A percentile compares a stretch with the other conserved stretches of the same genome.
phyloP scores from a whole-genome alignment of 768 basidiomycete species.

The Lactifluus piperatus region DNA sequence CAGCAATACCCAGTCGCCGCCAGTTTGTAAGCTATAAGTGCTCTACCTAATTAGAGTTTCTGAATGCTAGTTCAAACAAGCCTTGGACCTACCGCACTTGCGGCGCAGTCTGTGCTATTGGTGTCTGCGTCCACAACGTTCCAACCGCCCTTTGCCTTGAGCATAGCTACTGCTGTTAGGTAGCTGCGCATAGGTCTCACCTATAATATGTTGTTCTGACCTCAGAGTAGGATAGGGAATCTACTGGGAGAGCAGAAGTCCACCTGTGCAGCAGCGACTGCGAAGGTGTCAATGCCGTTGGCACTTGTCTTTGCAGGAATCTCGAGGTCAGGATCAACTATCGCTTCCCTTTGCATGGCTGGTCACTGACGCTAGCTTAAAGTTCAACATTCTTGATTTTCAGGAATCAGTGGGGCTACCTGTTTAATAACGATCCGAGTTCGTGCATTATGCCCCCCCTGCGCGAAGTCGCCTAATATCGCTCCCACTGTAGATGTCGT shows the following conservation, averaged over 20 bases:
- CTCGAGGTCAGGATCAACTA: slow-evolving; percentile 41
- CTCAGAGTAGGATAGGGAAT: slow-evolving; percentile 63
- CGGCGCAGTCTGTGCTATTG: slow-evolving; percentile 81
- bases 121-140: slow-evolving; percentile 68
- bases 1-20: slow-evolving; percentile 36
- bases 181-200: slow-evolving; percentile 26
- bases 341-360: background rate
- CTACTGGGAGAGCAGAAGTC: slow-evolving; percentile 76
- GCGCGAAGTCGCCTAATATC: background rate
- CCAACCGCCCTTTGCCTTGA: slow-evolving; percentile 77
- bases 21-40: slow-evolving; percentile 33
- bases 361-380: background rate
- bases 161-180: slow-evolving; percentile 82
- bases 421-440: slow-evolving; percentile 52
- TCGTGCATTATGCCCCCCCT: background rate
- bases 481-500: slow-evolving; percentile 29
- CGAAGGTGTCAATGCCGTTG: slow-evolving; percentile 56
- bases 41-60: slow-evolving; percentile 5
- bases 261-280: slow-evolving; percentile 59
- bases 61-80: slow-evolving; percentile 31
- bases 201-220: background rate
- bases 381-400: slow-evolving; percentile 38
- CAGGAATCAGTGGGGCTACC: slow-evolving; percentile 41
- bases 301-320: slow-evolving; percentile 55
- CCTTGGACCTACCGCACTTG: slow-evolving; percentile 71